phyloP scores from a whole-genome alignment of 2,329 filamentous ascomycete species.

The Colletotrichum phormii region DNA sequence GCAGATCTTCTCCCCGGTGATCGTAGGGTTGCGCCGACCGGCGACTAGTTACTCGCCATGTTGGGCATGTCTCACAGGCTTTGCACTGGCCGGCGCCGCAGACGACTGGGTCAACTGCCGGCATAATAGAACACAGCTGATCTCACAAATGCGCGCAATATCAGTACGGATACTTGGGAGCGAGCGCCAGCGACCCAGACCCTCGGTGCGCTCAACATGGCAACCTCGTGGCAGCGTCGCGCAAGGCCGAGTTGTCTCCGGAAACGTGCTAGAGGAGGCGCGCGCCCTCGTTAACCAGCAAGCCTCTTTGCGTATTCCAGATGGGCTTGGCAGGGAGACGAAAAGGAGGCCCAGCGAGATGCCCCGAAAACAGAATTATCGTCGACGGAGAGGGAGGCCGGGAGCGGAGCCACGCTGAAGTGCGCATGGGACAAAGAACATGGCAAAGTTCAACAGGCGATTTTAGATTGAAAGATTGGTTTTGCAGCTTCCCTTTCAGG shows the following conservation, averaged over 20 bases:
- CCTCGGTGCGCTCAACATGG: slow-evolving; percentile 27
- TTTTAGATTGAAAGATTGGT: background rate
- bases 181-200: background rate
- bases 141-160: background rate
- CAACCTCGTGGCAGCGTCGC: slow-evolving; percentile 30
- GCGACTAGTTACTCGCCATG: no score
- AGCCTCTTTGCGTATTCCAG: slow-evolving; percentile 7
- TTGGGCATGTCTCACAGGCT: background rate
- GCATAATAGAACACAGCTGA: slow-evolving; percentile 3
- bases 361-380: slow-evolving; percentile 5
- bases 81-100: background rate
- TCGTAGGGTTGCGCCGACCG: background rate
- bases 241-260: slow-evolving; percentile 7
- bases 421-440: slow-evolving; percentile 11
- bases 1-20: slow-evolving; percentile 19
- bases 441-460: slow-evolving; percentile 8
- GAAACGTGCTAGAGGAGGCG: slow-evolving; percentile 12
- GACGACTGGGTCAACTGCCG: slow-evolving; percentile 3
- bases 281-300: slow-evolving; percentile 16
- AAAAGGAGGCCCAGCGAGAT: slow-evolving; percentile 1
- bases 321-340: background rate
- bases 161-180: background rate
- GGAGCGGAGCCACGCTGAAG: slow-evolving; percentile 15
- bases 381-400: slow-evolving; percentile 6
- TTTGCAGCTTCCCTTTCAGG: slow-evolving; percentile 12